phyloP scores from a whole-genome alignment of 2,329 filamentous ascomycete species.

The Monilinia polystroma region DNA sequence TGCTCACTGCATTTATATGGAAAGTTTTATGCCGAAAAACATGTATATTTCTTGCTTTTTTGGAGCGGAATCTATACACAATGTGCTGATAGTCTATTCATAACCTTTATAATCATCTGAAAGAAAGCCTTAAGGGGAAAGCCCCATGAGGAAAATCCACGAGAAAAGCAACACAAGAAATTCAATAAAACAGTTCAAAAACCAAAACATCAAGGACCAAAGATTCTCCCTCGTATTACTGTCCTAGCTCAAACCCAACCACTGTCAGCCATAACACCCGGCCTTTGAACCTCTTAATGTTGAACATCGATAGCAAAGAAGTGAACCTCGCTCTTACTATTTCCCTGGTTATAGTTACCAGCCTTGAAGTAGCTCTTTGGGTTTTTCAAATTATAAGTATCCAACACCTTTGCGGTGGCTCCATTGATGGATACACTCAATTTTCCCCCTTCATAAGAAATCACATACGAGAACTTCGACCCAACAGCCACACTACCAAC shows the following conservation, averaged over 20 bases:
- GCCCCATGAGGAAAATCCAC: too few relatives aligned
- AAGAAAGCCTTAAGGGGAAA: not conserved
- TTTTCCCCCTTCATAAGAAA: slow-evolving; percentile 42
- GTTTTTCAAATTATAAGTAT: slow-evolving; percentile 37
- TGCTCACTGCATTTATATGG: not conserved
- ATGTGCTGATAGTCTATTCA: not conserved
- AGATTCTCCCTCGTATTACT: not conserved
- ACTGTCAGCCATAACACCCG: too few relatives aligned
- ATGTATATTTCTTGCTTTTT: not conserved
- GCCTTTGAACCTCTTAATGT: slow-evolving; percentile 3
- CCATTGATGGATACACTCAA: slow-evolving; percentile 41
- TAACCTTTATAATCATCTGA: not conserved
- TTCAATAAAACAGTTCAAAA: not conserved
- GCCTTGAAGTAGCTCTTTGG: slow-evolving; percentile 44
- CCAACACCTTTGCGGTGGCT: slow-evolving; percentile 32
- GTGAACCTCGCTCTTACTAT: slow-evolving; percentile 26
- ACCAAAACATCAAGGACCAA: not conserved
- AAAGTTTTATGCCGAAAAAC: not conserved
- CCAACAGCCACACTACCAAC: slow-evolving; percentile 41
- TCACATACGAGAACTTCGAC: slow-evolving; percentile 42
- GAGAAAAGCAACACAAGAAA: not conserved
- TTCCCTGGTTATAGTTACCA: slow-evolving; percentile 43
- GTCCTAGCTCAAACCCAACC: not conserved
- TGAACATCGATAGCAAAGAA: slow-evolving; percentile 22
- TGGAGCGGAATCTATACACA: not conserved